Percentiles rank a stretch among this genome's conserved stretches.
Evolutionary conservation across 768 basidiomycete genomes (phyloP).

Genomic region (Termitomyces sp.): DNA sequence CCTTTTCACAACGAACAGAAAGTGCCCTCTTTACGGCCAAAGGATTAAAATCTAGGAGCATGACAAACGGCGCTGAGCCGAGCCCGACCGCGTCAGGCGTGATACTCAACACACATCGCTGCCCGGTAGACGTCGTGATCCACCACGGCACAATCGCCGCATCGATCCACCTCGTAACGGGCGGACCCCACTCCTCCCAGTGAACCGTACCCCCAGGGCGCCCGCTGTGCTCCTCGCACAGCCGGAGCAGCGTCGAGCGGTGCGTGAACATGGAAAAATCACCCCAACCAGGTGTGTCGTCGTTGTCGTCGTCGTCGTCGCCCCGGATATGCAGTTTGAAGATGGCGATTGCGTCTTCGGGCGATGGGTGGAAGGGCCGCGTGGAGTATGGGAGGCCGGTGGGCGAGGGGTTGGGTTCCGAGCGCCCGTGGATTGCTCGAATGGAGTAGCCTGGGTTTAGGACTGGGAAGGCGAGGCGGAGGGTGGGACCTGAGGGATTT

Average conservation of each 20-base stretch:
- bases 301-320: not conserved
- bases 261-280: constrained; percentile 10
- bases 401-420: constrained; percentile 9
- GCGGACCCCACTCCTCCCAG: constrained; percentile 18
- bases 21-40: not conserved
- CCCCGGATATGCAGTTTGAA: constrained; percentile 7
- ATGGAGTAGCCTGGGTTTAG: not conserved
- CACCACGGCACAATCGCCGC: constrained; percentile 12
- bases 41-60: constrained; percentile 7
- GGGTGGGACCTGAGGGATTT: not conserved
- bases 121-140: constrained; percentile 20
- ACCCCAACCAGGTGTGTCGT: not conserved
- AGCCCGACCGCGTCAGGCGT: not conserved
- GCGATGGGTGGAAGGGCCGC: not conserved
- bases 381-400: not conserved
- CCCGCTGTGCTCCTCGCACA: not conserved
- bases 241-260: constrained; percentile 7
- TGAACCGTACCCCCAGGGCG: not conserved
- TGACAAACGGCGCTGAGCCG: not conserved
- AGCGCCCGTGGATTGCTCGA: constrained; percentile 4
- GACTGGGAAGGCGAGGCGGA: constrained; percentile 1
- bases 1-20: not conserved
- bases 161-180: constrained; percentile 18
- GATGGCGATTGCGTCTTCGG: constrained; percentile 9
- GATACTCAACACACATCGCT: constrained; percentile 15